Percentiles rank a stretch among this genome's conserved stretches.
Evolutionary conservation across 495 filamentous ascomycete genomes (phyloP).

Genomic region (Apodospora peruviana): DNA sequence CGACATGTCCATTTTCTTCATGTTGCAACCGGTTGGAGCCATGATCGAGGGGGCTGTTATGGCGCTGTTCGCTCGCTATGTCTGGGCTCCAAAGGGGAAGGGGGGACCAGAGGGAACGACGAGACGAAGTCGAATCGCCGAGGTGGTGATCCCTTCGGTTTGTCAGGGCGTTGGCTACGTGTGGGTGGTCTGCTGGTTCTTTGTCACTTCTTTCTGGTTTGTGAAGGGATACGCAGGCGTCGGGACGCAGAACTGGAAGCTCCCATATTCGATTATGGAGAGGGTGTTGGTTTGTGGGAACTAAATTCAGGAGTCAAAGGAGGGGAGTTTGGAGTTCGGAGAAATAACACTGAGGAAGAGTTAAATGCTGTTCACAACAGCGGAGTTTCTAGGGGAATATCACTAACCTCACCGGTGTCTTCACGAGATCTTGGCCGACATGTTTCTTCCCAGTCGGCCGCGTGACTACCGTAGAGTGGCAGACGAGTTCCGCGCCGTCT

Average conservation of each 20-base stretch:
- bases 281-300: too few relatives aligned
- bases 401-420: too few relatives aligned
- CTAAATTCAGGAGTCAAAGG: too few relatives aligned
- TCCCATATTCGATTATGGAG: constrained; percentile 8
- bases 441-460: too few relatives aligned
- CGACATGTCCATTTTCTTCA: constrained; percentile 27
- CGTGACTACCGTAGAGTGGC: too few relatives aligned
- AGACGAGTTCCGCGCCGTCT: too few relatives aligned
- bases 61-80: background rate
- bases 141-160: background rate
- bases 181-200: constrained; percentile 12
- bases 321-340: too few relatives aligned
- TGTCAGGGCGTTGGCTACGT: constrained; percentile 1
- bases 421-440: too few relatives aligned
- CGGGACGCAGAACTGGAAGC: constrained; percentile 6
- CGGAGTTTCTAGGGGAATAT: too few relatives aligned
- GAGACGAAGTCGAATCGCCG: background rate
- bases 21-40: constrained; percentile 24
- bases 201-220: constrained; percentile 8
- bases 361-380: too few relatives aligned
- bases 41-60: constrained; percentile 20
- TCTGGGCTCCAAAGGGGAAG: background rate
- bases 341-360: too few relatives aligned
- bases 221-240: constrained; percentile 6
- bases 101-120: background rate